phyloP scores from a whole-genome alignment of 768 basidiomycete species.

The Mycena capillaripes region DNA sequence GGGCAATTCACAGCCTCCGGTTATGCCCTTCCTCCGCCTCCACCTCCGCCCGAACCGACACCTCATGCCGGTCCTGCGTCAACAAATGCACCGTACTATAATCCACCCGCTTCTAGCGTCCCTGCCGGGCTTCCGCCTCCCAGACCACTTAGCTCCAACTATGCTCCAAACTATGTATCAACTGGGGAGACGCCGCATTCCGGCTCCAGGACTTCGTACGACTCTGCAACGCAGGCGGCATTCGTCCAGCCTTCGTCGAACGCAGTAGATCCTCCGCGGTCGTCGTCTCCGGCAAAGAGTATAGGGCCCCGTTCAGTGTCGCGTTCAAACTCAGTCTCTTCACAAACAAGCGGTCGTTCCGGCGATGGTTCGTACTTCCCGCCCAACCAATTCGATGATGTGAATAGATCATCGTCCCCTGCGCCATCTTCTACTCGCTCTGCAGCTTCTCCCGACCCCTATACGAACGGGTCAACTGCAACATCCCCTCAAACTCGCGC shows the following conservation, averaged over 20 bases:
- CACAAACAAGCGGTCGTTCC: slow-evolving; percentile 27
- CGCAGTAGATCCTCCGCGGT: not conserved
- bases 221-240: not conserved
- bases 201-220: slow-evolving; percentile 15
- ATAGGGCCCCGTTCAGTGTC: slow-evolving; percentile 2
- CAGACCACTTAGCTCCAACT: slow-evolving; percentile 16
- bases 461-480: slow-evolving; percentile 23
- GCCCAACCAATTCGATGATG: not conserved
- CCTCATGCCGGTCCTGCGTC: not conserved
- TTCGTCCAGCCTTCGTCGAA: not conserved
- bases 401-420: slow-evolving; percentile 17
- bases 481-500: not conserved
- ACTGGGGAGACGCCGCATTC: slow-evolving; percentile 13
- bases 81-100: not conserved
- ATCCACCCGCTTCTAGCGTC: not conserved
- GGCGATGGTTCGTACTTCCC: slow-evolving; percentile 15
- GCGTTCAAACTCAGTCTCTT: slow-evolving; percentile 25
- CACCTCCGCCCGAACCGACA: slow-evolving; percentile 15
- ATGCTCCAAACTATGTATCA: slow-evolving; percentile 22
- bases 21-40: slow-evolving; percentile 35
- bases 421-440: slow-evolving; percentile 20
- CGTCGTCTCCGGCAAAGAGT: slow-evolving; percentile 20
- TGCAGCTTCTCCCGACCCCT: slow-evolving; percentile 15
- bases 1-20: slow-evolving; percentile 27
- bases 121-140: slow-evolving; percentile 26